Evolutionary conservation across 371 early-diverging fungal genomes (phyloP), one percentile per base, ranked within the genome.

Genomic region (Syncephalastrum racemosum): DNA sequence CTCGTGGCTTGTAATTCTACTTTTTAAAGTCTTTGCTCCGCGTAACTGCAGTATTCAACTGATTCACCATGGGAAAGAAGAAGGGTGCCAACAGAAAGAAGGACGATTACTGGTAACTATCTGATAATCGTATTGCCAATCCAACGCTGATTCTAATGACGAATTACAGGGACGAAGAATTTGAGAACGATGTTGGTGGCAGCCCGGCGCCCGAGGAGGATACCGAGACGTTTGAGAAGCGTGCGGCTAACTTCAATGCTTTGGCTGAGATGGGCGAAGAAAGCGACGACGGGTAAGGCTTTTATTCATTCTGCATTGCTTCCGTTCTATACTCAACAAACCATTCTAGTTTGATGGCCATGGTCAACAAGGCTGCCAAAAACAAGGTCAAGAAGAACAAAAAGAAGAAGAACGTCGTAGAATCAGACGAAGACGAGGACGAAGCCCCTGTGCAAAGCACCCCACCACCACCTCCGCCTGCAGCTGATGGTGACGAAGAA

Each of bases 301-400:
- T 49, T 40, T 18, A n/a, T 56, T 31, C 12, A 5, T 46, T 12
- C 46, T 19, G 20, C 43, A 20, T 39, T 18, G 45, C 24, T 25
- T 46, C 1, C 12, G 22, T 45, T 13, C 14, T 15, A 12, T 19
- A 45, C 18, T 13, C 27, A 14, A 19, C 40, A 16, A 15, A 36
- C 24, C 50, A 20, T 54, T 25, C 16, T 65, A 78, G 79, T 63
- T 59, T 79, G 42, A 79, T 79, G 79, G 79, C 79, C 46, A 73
- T 75, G 67, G 71, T 79, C 45, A 75, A 59, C 59, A 70, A 67
- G 31, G 79, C 76, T 13, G 75, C 79, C 12, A 79, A 79, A 39
- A 73, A 63, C 54, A 79, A 79, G 52, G 72, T 71, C 24, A 79
- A 79, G 50, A 79, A 79, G 59, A 71, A 71, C 56, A 79, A 75